Conservation (phyloP, 345 rosid genomes). For the Aquilaria malaccensis region DNA sequence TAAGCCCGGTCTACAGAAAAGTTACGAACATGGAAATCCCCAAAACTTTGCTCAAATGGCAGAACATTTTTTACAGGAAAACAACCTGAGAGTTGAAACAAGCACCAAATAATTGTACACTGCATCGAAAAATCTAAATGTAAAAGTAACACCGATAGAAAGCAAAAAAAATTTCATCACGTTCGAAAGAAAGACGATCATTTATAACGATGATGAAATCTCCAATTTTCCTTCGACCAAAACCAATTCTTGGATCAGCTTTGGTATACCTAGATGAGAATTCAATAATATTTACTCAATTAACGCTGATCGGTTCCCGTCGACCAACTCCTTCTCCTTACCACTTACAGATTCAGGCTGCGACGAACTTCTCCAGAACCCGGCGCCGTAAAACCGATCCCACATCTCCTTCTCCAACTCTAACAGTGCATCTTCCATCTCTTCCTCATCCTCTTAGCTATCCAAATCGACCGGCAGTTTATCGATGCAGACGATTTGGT, state of each 20-base stretch:
- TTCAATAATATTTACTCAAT: background rate
- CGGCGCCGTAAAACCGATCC: constrained; percentile 48
- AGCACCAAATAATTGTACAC: too few relatives aligned
- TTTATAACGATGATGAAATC: too few relatives aligned
- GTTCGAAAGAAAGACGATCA: too few relatives aligned
- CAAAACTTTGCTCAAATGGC: too few relatives aligned
- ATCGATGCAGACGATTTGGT: constrained; percentile 22
- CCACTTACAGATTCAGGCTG: constrained; percentile 23
- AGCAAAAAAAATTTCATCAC: too few relatives aligned
- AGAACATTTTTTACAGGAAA: too few relatives aligned
- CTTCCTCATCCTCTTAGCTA: constrained; percentile 12
- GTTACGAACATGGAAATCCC: background rate
- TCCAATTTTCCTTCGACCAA: too few relatives aligned
- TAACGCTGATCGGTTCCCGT: constrained; percentile 17
- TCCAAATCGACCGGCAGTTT: background rate
- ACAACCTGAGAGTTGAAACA: too few relatives aligned
- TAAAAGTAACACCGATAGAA: too few relatives aligned
- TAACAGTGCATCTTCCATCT: constrained; percentile 23
- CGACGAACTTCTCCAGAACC: constrained; percentile 73
- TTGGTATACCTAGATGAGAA: background rate
- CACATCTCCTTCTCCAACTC: constrained; percentile 53
- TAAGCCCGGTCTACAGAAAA: too few relatives aligned
- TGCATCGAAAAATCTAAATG: too few relatives aligned
- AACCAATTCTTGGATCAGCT: background rate
- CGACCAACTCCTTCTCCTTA: constrained; percentile 6